Evolutionary conservation across 805 yeast genomes (phyloP).

Genomic region (Kluyveromyces starmeri): DNA sequence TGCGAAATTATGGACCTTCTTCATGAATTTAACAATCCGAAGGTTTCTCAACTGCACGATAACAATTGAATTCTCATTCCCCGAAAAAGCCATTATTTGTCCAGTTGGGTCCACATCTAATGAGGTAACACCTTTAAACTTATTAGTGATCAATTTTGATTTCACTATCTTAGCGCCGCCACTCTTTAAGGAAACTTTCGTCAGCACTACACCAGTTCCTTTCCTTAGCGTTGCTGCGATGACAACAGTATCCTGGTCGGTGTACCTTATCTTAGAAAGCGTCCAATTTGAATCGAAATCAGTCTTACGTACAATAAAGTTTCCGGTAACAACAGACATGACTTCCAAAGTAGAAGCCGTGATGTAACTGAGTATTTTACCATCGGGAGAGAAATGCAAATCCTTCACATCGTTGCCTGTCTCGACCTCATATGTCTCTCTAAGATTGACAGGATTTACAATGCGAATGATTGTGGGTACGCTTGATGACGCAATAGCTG

Average conservation of each 20-base stretch:
- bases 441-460: conserved; percentile 48
- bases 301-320: conserved; percentile 28
- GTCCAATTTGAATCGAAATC: conserved; percentile 28
- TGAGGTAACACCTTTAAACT: conserved; percentile 48
- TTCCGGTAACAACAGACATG: conserved; percentile 35
- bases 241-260: conserved; percentile 29
- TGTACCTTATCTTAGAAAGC: conserved; percentile 31
- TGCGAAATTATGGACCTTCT: conserved; percentile 67
- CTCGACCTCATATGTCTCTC: conserved; percentile 43
- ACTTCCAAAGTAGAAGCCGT: conserved; percentile 45
- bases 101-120: conserved; percentile 33
- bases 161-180: conserved; percentile 16
- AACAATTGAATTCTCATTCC: conserved; percentile 54
- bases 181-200: conserved; percentile 20
- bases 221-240: conserved; percentile 37
- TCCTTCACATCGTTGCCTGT: conserved; percentile 54
- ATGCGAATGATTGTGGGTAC: conserved; percentile 56
- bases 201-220: conserved; percentile 33
- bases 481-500: conserved; percentile 61
- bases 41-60: conserved; percentile 47
- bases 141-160: conserved; percentile 20
- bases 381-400: conserved; percentile 57
- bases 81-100: conserved; percentile 35
- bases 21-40: conserved; percentile 39
- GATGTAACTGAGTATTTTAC: conserved; percentile 53